phyloP scores from a whole-genome alignment of 805 yeast species.

The Suhomyces sp. region DNA sequence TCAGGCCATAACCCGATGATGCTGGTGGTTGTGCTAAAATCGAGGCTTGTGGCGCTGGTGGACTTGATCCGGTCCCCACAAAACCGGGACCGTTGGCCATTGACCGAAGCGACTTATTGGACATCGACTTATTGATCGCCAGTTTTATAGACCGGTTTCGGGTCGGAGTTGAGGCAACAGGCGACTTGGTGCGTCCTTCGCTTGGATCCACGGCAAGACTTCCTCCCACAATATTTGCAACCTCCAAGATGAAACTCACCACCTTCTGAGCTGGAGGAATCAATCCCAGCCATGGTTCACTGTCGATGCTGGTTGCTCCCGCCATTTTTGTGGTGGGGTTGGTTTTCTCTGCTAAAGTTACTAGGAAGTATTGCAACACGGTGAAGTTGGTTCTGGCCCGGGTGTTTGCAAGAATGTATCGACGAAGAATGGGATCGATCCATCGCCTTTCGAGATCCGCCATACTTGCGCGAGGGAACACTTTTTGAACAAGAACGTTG shows the following conservation, averaged over 20 bases:
- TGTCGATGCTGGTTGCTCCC: not conserved
- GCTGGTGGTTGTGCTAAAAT: not conserved
- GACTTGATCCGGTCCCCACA: too few species aligned
- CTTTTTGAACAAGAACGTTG: conserved; percentile 3
- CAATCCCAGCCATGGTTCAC: too few species aligned
- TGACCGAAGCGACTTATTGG: conserved; percentile 5
- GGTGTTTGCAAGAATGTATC: not conserved
- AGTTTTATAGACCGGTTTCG: conserved; percentile 1
- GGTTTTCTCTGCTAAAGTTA: conserved; percentile 2
- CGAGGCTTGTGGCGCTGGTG: too few species aligned
- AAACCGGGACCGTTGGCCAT: too few species aligned
- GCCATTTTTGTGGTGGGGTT: too few species aligned
- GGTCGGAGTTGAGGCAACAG: not conserved
- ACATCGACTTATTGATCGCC: conserved; percentile 3
- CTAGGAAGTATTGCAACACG: conserved; percentile 3
- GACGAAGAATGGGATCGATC: conserved; percentile 9
- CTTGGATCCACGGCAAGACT: not conserved
- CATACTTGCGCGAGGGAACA: conserved; percentile 6
- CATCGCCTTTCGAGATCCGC: conserved; percentile 3
- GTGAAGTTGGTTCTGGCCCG: not conserved
- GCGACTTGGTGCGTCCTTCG: not conserved
- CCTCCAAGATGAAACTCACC: too few species aligned
- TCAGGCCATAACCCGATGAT: not conserved
- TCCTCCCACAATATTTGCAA: not conserved
- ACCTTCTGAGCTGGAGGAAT: not conserved